A percentile compares a stretch with the other conserved stretches of the same genome.
These are phyloP conservation scores for Pichia sp. DNA, from an alignment of 1,139 yeast species.

Conservation along the genomic window DNA sequence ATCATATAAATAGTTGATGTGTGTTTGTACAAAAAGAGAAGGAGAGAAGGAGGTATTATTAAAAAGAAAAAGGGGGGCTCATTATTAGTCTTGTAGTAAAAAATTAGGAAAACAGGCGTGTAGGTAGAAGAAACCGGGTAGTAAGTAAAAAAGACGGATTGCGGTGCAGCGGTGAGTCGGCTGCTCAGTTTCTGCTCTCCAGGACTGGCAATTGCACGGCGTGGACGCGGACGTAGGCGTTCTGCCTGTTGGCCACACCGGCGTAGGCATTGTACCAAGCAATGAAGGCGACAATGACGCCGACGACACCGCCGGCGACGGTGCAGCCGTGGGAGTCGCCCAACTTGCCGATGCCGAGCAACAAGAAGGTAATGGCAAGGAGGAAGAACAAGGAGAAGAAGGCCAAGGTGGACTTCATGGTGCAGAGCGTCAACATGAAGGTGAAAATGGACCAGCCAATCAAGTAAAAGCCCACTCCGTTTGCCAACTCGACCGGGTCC, in stretches of 20 bases:
- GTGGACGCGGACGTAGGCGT: conserved; percentile 57
- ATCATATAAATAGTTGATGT: no score
- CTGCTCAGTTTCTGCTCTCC: conserved; percentile 10
- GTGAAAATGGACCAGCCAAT: conserved; percentile 82
- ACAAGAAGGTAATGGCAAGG: conserved; percentile 61
- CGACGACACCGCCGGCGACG: conserved; percentile 78
- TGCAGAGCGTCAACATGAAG: conserved; percentile 57
- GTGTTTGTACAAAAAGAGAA: no score
- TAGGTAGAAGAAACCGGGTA: no score
- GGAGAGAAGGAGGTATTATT: no score
- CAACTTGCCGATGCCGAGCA: conserved; percentile 60
- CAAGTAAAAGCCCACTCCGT: conserved; percentile 70
- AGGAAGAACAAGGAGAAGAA: conserved; percentile 65
- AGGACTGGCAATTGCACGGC: conserved; percentile 37
- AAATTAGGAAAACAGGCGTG: neutral
- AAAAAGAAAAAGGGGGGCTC: no score
- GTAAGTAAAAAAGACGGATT: no score
- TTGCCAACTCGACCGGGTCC: conserved; percentile 37
- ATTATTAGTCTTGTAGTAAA: neutral
- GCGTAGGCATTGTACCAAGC: conserved; percentile 93
- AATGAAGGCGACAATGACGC: conserved; percentile 69
- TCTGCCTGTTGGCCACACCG: conserved; percentile 74
- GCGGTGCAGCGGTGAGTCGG: no score
- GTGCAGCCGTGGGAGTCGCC: conserved; percentile 37
- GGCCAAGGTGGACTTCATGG: conserved; percentile 75